Base-by-base conservation (phyloP, 2,329 filamentous ascomycete genomes). In the Pyricularia sp. region DNA sequence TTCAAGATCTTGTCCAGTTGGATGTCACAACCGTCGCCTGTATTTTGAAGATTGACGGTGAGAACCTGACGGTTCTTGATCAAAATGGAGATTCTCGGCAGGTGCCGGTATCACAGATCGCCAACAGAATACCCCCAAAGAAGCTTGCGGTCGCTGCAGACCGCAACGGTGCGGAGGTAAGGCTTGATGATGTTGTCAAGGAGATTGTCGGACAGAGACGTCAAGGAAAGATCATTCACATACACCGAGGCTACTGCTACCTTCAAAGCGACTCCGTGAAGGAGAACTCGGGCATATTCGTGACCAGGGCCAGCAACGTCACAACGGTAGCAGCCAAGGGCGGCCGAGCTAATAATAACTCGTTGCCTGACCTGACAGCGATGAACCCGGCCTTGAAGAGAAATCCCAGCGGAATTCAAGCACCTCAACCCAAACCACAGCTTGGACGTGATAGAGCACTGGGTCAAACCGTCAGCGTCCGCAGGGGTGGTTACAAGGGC, bases 241-340 rank as follows among this genome's bases (percentile, higher is more conserved):
- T 99, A 65, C 88, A 97, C 75, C 88, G 94, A 63, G 91, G 91
- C n/a, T 96, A 87, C 73, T 84, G 97, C 22, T 99, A 96, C 78
- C 79, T 96, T 65, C 90, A 96, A 72, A 96, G 90, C 73, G 88
- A 93, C 67, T 84, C 89, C 60, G 87, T 88, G 64, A 89, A 87
- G 59, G 92, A 97, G 73, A 96, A 97, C 72, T 88, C 91, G 0
- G 86, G 94, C 68, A 88, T 97, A 10, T 96, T 96, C 70, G 93
- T 97, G 40, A 88, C 90, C 19, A 87, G 93, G 67, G 89, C 91
- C 59, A 88, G 84, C 70, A 96, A 92, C 72, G 90, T 99, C 66
- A 88, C 88, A 63, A 96, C 93, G 0, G 86, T 97, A 44, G 92
- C 93, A n/a, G 93, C 93, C 55, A 97, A 97, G 78, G 93, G 93